Conservation (phyloP, 345 rosid genomes). For the Odontarrhena argentea region DNA sequence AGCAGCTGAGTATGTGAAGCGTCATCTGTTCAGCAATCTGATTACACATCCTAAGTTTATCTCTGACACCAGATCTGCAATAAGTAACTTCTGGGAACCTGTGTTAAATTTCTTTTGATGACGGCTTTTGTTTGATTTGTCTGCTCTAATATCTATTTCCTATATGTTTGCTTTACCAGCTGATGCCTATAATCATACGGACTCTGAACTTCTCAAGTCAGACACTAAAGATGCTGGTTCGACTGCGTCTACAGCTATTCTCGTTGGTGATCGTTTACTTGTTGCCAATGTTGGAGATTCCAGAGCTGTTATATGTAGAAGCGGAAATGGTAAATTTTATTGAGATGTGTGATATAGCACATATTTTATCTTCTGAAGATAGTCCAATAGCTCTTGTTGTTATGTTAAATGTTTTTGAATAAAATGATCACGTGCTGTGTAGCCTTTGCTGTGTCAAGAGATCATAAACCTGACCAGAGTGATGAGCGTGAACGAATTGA, state of each 20-base stretch:
- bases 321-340: constrained; percentile 66
- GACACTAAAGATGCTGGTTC: constrained; percentile 97
- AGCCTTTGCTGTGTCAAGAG: constrained; percentile 97
- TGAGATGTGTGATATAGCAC: neutral
- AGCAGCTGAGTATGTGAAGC: constrained; percentile 97
- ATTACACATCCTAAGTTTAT: constrained; percentile 92
- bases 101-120: neutral
- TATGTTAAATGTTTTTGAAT: constrained; percentile 1
- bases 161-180: constrained; percentile 47
- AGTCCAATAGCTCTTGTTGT: neutral
- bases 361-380: neutral
- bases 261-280: constrained; percentile 86
- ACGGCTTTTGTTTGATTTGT: neutral
- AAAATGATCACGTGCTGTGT: constrained; percentile 20
- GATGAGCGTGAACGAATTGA: constrained; percentile 99
- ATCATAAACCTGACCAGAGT: constrained; percentile 95
- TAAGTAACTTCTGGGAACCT: constrained; percentile 50
- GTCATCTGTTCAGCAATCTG: constrained; percentile 91
- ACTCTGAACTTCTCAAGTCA: constrained; percentile 87
- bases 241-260: constrained; percentile 96
- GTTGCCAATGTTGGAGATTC: constrained; percentile 99
- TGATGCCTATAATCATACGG: constrained; percentile 91
- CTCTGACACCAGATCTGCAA: constrained; percentile 93
- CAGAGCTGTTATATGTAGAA: constrained; percentile 94
- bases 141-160: neutral